Percentiles rank a stretch among this genome's conserved stretches.
These are phyloP conservation scores for Penicillium soppii DNA, from an alignment of 495 filamentous ascomycete species.

Conservation along the genomic window DNA sequence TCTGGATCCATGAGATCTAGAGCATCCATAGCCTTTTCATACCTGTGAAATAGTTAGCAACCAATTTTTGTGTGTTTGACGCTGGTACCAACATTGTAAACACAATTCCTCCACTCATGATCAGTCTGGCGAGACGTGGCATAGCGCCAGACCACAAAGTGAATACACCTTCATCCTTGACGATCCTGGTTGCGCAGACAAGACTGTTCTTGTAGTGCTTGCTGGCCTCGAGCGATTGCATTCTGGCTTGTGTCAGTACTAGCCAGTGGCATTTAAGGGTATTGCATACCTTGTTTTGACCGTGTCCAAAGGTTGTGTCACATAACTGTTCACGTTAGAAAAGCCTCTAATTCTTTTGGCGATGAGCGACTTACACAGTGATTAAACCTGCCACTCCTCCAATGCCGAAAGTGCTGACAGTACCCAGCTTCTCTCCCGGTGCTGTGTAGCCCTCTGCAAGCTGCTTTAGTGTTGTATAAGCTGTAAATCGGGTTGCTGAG, in stretches of 20 bases:
- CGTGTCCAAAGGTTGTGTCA: conserved; percentile 88
- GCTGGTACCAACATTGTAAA: conserved; percentile 78
- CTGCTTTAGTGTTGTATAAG: conserved; percentile 88
- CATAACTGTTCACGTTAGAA: conserved; percentile 40
- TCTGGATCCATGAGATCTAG: conserved; percentile 82
- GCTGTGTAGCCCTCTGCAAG: conserved; percentile 88
- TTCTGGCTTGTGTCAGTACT: conserved; percentile 47
- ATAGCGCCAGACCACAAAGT: conserved; percentile 95
- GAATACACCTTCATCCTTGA: conserved; percentile 82
- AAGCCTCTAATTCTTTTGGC: not conserved
- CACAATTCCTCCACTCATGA: conserved; percentile 92
- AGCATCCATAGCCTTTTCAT: conserved; percentile 94
- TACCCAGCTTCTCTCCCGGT: conserved; percentile 91
- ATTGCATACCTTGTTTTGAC: conserved; percentile 76
- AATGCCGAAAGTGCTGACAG: conserved; percentile 85
- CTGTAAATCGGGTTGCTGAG: conserved; percentile 82
- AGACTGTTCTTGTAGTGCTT: conserved; percentile 85
- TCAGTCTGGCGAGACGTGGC: conserved; percentile 77
- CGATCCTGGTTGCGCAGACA: conserved; percentile 77
- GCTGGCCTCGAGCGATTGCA: conserved; percentile 93
- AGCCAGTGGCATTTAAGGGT: not conserved
- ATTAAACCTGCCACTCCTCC: conserved; percentile 88
- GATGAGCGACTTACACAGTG: conserved; percentile 70
- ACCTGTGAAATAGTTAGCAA: conserved; percentile 48
- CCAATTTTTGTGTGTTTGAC: not conserved